Base-by-base conservation (phyloP, 2,329 filamentous ascomycete genomes). In the Acephala macrosclerotiorum region DNA sequence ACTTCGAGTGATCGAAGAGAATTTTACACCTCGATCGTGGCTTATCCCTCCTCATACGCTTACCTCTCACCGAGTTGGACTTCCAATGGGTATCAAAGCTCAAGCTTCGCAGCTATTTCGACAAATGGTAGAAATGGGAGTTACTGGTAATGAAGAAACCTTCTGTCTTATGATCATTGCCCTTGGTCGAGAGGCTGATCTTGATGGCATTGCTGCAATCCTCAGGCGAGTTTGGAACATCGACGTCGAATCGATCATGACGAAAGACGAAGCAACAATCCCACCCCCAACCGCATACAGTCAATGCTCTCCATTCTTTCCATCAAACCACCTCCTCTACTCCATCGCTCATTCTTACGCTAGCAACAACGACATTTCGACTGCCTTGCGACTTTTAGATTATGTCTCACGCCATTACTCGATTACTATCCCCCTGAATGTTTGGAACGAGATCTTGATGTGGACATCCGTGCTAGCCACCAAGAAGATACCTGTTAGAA, bases 321-420 rank as follows among this genome's bases (percentile, higher is more conserved):
- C 92, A 1, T 87, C 85, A 0, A 68, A 76, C 8, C 79, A 80
- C 1, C 80, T 94, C 0, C 81, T 95, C 25, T 81, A 86, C 62
- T 85, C 89, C 9, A 79, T 94, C n/a, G 89, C 90, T 6, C 88
- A 93, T 73, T 81, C 83, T 0, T 91, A 90, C 68, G 86, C 90
- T n/a, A 84, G 83, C 67, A 92, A 90, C 76, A 88, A 85, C 57
- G 82, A 89, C 62, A 81, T 93, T 3, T 75, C 81, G 0, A 80
- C 83, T 1, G 91, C 87, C 14, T 73, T 90, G 29, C 82, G 85
- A 47, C 73, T 91, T 0, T 78, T 94, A 14, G 84, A 91, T 66
- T 86, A 86, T 70, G 76, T 94, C 57, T 89, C 91, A 0, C 78
- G 78, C 1, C 80, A 80, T 7, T 92, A 91, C 76, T 68, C 79